Evolutionary conservation across 305 asterid species (phyloP), one percentile per base, ranked within the genome.

Genomic region (Plantago coronopus): DNA sequence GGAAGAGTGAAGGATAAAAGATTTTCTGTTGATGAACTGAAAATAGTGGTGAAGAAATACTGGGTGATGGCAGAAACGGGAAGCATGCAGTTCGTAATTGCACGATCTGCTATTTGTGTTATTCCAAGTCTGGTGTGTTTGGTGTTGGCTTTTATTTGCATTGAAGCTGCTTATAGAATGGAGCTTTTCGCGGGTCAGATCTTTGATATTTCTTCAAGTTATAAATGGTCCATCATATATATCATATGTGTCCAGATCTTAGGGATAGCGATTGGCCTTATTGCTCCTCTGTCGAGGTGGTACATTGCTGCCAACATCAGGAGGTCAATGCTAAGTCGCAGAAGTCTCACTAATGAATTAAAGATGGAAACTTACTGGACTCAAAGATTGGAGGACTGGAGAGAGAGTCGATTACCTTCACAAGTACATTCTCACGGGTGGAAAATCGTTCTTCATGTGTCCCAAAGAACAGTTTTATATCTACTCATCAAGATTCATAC

Each of bases 341-440:
- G 44, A 42, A 66, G 65, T 29, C 48, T 70, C 31, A 42, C 1
- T 19, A 73, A 66, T 18, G 81, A 62, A 25, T 71, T 78, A 62
- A 73, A 57, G 66, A 66, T 80, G 0, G 79, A 83, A 10, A 15
- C 61, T 44, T 76, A 83, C 67, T 80, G 84, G 84, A 80, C 73
- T 6, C 69, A 64, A 61, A 76, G 70, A 68, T 57, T 83, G 69
- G 56, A 69, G 61, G 81, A 76, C 65, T 83, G 86, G 89, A 83
- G 63, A 59, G 78, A 83, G 27, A 80, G 79, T 50, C 74, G 82
- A 44, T 55, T 80, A 56, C 78, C 78, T 53, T 48, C 72, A 62
- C 78, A 75, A 31, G 74, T 83, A 14, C 61, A 79, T 60, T 62
- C 71, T 68, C 72, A 58, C 38, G 69, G 67, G 48, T 74, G 76